Conservation (phyloP, 2,329 filamentous ascomycete genomes). For the Westerdykella aurantiaca region DNA sequence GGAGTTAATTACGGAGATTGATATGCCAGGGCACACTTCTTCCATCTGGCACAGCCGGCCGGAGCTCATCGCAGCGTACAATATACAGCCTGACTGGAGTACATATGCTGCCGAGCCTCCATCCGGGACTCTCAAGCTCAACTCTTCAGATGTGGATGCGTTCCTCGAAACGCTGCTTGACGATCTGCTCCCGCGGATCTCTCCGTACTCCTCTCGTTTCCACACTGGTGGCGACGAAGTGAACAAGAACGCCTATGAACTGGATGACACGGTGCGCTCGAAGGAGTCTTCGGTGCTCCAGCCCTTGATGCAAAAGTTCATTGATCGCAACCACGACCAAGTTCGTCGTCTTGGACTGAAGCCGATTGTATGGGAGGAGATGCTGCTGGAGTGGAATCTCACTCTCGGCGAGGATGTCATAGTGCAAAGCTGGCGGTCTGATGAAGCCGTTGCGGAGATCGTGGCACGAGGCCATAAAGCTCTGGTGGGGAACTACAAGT, state of each 20-base stretch:
- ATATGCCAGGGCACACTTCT: slow-evolving; percentile 74
- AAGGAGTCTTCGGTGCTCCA: slow-evolving; percentile 60
- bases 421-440: slow-evolving; percentile 72
- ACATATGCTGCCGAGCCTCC: slow-evolving; percentile 52
- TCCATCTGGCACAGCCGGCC: slow-evolving; percentile 62
- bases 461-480: slow-evolving; percentile 62
- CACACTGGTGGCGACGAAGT: slow-evolving; percentile 87
- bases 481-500: slow-evolving; percentile 70
- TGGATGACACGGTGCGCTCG: slow-evolving; percentile 64
- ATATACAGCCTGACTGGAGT: slow-evolving; percentile 49
- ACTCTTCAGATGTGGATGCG: slow-evolving; percentile 60
- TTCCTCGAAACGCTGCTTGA: slow-evolving; percentile 68
- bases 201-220: slow-evolving; percentile 66
- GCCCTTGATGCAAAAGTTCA: slow-evolving; percentile 71
- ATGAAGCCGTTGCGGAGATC: slow-evolving; percentile 55
- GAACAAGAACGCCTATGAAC: slow-evolving; percentile 65
- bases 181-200: slow-evolving; percentile 61
- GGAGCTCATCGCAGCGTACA: slow-evolving; percentile 63
- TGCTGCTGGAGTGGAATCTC: slow-evolving; percentile 72
- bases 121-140: slow-evolving; percentile 65
- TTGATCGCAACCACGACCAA: slow-evolving; percentile 63
- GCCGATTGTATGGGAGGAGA: slow-evolving; percentile 85
- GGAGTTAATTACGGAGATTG: slow-evolving; percentile 68
- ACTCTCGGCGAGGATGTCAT: slow-evolving; percentile 65
- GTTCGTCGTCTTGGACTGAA: slow-evolving; percentile 59